phyloP scores from a whole-genome alignment of 805 yeast species.

The Lachancea kluyveri region DNA sequence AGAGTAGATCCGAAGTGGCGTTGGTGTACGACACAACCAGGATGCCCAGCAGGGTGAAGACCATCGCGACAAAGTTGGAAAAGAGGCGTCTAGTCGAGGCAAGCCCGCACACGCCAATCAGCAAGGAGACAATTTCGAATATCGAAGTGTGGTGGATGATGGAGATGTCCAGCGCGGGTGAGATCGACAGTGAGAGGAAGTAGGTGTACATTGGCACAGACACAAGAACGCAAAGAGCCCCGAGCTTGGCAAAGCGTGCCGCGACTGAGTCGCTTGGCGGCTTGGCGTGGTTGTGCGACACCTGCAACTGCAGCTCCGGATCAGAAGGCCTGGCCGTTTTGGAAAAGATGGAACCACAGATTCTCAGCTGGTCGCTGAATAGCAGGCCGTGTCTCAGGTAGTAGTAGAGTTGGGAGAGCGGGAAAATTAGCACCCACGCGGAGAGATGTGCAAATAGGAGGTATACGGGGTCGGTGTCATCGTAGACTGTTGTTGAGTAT shows the following conservation, averaged over 20 bases:
- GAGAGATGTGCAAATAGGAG: conserved; percentile 5
- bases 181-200: conserved; percentile 20
- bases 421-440: conserved; percentile 5
- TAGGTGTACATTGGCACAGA: conserved; percentile 18
- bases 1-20: conserved; percentile 28
- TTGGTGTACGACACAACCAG: conserved; percentile 28
- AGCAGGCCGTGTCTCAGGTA: conserved; percentile 1
- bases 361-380: conserved; percentile 5
- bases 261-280: no score
- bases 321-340: no score
- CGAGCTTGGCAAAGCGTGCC: no score
- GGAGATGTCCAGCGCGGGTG: conserved; percentile 29
- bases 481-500: conserved; percentile 7
- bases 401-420: conserved; percentile 3
- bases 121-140: conserved; percentile 29
- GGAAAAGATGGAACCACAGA: no score
- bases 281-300: no score
- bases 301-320: no score
- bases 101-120: conserved; percentile 27
- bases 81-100: conserved; percentile 21
- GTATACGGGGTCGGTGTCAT: conserved; percentile 1
- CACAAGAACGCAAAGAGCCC: no score
- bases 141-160: conserved; percentile 27
- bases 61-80: conserved; percentile 24
- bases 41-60: conserved; percentile 24